A percentile compares a stretch with the other conserved stretches of the same genome.
Conservation (phyloP, 306 rosid genomes). For the Carpinus fangiana region DNA sequence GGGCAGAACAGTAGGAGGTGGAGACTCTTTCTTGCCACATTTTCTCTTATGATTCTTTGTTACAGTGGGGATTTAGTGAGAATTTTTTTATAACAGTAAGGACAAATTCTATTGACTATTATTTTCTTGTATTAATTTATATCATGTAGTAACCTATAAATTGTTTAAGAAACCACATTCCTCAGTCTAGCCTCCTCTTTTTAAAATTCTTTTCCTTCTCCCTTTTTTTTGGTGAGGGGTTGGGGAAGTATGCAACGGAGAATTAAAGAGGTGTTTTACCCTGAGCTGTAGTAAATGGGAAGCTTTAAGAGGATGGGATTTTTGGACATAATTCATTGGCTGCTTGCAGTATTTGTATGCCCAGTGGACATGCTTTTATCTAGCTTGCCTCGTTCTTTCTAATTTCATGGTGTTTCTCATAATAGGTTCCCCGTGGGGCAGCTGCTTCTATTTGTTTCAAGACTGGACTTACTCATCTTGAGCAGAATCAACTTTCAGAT, state of each 20-base stretch:
- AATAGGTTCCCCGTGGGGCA: conserved; percentile 95
- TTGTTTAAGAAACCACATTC: background rate
- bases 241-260: background rate
- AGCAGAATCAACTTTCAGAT: conserved; percentile 92
- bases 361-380: background rate
- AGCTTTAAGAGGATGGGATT: background rate
- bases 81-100: background rate
- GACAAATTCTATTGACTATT: background rate
- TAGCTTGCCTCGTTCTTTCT: conserved; percentile 16
- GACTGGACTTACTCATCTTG: conserved; percentile 95
- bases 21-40: conserved; percentile 11
- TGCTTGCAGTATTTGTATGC: background rate
- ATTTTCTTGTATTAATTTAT: background rate
- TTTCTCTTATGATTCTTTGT: conserved; percentile 19
- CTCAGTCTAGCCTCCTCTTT: background rate
- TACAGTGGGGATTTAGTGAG: background rate
- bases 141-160: background rate
- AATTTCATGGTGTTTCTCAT: conserved; percentile 34
- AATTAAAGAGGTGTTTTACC: background rate
- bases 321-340: background rate
- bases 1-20: conserved; percentile 9
- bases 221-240: background rate
- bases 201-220: background rate
- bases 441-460: conserved; percentile 87
- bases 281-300: background rate